Conservation (phyloP, 2,329 filamentous ascomycete species). For the Neopestalotiopsis rosae region DNA sequence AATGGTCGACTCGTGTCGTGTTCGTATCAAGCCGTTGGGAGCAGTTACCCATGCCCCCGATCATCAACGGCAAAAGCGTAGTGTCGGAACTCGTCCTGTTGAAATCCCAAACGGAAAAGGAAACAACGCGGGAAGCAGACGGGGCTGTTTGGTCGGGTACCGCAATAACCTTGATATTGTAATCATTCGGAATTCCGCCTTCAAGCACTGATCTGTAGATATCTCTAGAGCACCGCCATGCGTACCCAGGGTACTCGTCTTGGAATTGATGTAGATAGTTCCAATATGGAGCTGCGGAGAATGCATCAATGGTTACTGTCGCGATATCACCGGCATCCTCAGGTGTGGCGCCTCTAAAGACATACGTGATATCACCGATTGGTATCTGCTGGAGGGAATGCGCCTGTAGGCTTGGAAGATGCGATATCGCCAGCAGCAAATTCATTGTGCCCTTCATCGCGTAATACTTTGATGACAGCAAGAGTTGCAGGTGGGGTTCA, state of each 20-base stretch:
- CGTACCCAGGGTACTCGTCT: constrained; percentile 9
- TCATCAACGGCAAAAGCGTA: background rate
- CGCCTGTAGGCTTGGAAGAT: background rate
- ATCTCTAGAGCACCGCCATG: background rate
- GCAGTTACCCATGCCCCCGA: background rate
- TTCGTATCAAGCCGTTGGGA: background rate
- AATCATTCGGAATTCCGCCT: background rate
- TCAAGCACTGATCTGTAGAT: background rate
- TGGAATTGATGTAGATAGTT: constrained; percentile 12
- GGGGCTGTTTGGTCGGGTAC: constrained; percentile 6
- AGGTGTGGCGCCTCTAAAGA: background rate
- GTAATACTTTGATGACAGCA: background rate
- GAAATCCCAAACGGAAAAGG: constrained; percentile 2
- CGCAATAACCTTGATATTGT: constrained; percentile 5
- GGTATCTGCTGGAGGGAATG: background rate
- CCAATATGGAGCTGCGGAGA: constrained; percentile 6
- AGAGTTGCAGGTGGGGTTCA: background rate
- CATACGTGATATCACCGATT: background rate
- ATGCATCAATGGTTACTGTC: constrained; percentile 9
- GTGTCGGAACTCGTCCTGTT: background rate
- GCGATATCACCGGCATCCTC: constrained; percentile 10
- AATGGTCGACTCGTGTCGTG: constrained; percentile 1
- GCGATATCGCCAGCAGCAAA: background rate
- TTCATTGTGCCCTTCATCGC: background rate
- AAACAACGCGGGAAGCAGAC: background rate